phyloP scores from a whole-genome alignment of 352 stramenopile genomes.

The Phytophthora colocasiae region DNA sequence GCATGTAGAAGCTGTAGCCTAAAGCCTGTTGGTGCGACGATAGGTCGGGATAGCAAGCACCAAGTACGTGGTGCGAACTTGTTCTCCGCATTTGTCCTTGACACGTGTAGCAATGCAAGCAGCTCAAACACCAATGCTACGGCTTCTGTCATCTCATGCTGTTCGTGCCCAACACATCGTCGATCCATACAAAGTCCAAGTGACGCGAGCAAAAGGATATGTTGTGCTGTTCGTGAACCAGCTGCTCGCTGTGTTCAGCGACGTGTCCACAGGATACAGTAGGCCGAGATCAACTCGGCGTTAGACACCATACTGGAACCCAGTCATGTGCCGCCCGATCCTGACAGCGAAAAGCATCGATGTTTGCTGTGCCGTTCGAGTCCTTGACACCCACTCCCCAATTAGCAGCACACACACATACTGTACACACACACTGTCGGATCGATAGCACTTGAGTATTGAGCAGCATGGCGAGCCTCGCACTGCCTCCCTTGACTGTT shows the following conservation, averaged over 20 bases:
- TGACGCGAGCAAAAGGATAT: constrained; percentile 4
- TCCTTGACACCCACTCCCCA: not conserved
- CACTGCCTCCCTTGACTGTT: constrained; percentile 14
- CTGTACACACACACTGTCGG: too few species aligned
- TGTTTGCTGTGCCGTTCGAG: constrained; percentile 1
- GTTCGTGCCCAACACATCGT: constrained; percentile 29
- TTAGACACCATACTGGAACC: constrained; percentile 19
- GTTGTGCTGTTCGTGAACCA: constrained; percentile 23
- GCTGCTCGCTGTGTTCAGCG: constrained; percentile 10
- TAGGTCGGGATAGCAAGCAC: not conserved
- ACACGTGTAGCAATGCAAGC: not conserved
- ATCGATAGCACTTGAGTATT: not conserved
- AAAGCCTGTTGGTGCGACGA: not conserved
- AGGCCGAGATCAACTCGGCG: constrained; percentile 10
- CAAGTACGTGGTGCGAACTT: not conserved
- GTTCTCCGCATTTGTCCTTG: not conserved
- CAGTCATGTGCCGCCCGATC: constrained; percentile 6
- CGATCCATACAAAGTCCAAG: constrained; percentile 12
- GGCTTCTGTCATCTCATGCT: constrained; percentile 29
- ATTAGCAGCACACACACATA: constrained; percentile 3
- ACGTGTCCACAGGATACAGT: constrained; percentile 17
- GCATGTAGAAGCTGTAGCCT: too few species aligned
- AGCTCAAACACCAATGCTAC: constrained; percentile 1
- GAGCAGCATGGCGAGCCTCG: constrained; percentile 20
- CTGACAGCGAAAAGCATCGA: constrained; percentile 22